Percentiles rank a stretch among this genome's conserved stretches.
phyloP scores from a whole-genome alignment of 192 early-diverging fungal species.

The Coemansia aciculifera region DNA sequence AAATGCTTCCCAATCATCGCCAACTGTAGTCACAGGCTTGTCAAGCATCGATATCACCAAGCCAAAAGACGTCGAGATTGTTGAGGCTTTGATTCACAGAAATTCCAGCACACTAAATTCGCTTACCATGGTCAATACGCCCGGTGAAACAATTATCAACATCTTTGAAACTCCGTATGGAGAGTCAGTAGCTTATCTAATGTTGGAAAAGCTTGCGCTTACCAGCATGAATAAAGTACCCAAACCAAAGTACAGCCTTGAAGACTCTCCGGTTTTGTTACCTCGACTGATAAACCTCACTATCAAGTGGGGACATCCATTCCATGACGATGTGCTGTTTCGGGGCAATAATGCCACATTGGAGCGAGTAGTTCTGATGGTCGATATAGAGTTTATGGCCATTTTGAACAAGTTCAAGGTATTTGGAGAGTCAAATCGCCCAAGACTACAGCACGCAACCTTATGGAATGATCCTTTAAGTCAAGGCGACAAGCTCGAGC shows the following conservation, averaged over 20 bases:
- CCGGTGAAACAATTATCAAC: not conserved
- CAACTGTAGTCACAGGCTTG: not conserved
- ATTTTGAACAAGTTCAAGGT: not conserved
- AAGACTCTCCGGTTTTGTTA: not conserved
- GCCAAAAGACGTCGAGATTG: not conserved
- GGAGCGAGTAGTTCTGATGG: not conserved
- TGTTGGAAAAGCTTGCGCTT: not conserved
- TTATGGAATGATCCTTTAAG: not conserved
- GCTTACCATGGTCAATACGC: not conserved
- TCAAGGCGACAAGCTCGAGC: not conserved
- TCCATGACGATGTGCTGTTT: slow-evolving; percentile 11
- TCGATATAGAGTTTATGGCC: not conserved
- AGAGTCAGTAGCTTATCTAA: not conserved
- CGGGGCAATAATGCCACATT: not conserved
- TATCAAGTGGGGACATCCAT: not conserved
- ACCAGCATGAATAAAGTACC: not conserved
- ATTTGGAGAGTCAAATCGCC: not conserved
- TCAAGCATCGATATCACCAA: not conserved
- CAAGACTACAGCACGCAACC: not conserved
- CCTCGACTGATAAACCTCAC: not conserved
- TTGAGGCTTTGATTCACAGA: not conserved
- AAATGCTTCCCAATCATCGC: not conserved
- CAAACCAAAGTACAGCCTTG: not conserved
- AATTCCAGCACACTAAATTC: not conserved
- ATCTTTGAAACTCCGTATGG: not conserved